Evolutionary conservation across 805 yeast species (phyloP).

Genomic region (Phaffomyces thermotolerans): DNA sequence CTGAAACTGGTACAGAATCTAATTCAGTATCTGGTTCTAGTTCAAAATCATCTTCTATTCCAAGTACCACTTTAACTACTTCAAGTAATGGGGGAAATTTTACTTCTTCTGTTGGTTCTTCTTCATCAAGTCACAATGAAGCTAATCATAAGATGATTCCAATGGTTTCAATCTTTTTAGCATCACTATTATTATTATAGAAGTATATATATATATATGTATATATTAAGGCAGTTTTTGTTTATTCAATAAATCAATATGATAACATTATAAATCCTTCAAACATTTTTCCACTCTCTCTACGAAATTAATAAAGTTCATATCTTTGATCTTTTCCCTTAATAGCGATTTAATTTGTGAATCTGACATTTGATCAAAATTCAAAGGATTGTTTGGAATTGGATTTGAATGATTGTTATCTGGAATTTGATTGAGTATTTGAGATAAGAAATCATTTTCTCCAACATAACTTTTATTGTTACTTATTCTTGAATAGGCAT

Average conservation of each 20-base stretch:
- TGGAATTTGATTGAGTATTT: not conserved
- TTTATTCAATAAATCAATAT: too few species aligned
- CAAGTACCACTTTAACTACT: not conserved
- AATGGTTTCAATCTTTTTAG: conserved; percentile 7
- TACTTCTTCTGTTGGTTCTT: not conserved
- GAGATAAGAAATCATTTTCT: too few species aligned
- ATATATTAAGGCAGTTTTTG: too few species aligned
- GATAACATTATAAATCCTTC: conserved; percentile 8
- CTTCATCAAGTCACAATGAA: conserved; percentile 2
- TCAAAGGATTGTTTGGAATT: not conserved
- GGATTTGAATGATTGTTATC: not conserved
- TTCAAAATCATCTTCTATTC: not conserved
- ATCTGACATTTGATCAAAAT: conserved; percentile 12
- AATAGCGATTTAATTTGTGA: conserved; percentile 13
- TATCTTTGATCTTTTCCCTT: conserved; percentile 18
- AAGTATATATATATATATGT: too few species aligned
- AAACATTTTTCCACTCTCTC: conserved; percentile 17
- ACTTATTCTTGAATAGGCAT: too few species aligned
- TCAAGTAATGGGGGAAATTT: not conserved
- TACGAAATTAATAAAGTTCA: conserved; percentile 19
- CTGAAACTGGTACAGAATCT: not conserved
- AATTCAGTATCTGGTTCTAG: not conserved
- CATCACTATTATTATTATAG: conserved; percentile 7
- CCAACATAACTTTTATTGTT: too few species aligned
- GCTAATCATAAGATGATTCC: conserved; percentile 9